phyloP scores from a whole-genome alignment of 2,329 filamentous ascomycete genomes.

The Coleophoma crateriformis region DNA sequence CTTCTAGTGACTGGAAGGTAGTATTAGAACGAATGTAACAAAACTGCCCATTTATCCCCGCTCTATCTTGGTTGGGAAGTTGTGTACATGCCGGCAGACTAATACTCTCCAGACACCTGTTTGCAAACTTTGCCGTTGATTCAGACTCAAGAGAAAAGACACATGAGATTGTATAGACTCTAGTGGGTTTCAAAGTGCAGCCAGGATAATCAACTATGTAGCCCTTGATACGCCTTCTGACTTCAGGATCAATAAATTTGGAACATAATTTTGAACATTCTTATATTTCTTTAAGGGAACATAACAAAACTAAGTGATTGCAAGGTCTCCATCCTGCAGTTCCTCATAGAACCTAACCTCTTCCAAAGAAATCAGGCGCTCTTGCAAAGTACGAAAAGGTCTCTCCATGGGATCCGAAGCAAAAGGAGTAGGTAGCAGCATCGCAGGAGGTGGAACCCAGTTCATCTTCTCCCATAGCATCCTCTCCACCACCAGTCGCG shows the following conservation, averaged over 20 bases:
- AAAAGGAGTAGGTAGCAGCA: not conserved
- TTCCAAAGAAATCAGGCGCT: constrained; percentile 5
- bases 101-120: too few species aligned
- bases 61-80: too few species aligned
- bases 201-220: too few species aligned
- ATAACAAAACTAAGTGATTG: not conserved
- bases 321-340: not conserved
- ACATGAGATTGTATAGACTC: too few species aligned
- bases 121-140: too few species aligned
- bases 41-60: too few species aligned
- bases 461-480: constrained; percentile 7
- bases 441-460: constrained; percentile 1
- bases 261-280: not conserved
- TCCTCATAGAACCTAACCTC: constrained; percentile 7
- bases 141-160: too few species aligned
- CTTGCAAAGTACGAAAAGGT: not conserved
- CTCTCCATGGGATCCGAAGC: not conserved
- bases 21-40: too few species aligned
- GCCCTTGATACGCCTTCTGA: not conserved
- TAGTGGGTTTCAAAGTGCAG: too few species aligned
- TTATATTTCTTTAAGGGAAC: not conserved
- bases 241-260: not conserved
- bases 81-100: too few species aligned
- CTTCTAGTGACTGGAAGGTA: too few species aligned
- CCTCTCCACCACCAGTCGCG: constrained; percentile 5